Evolutionary conservation across 2,329 filamentous ascomycete species (phyloP).

Genomic region (Penicillium sp.): DNA sequence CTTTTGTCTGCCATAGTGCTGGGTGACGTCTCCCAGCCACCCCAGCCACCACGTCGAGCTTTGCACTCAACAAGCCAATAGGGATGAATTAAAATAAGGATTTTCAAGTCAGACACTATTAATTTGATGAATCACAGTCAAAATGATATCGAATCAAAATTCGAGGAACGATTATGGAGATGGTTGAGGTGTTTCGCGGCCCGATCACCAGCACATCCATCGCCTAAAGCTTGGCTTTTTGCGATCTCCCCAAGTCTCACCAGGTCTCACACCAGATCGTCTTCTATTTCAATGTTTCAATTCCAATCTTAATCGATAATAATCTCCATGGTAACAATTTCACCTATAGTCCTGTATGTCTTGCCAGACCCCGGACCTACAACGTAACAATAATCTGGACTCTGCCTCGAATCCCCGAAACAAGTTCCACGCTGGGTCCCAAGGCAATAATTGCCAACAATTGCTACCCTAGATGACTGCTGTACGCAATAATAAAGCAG

Average conservation of each 20-base stretch:
- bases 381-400: neutral
- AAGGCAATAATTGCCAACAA: constrained; percentile 13
- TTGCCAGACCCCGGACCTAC: neutral
- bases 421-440: neutral
- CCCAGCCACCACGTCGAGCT: constrained; percentile 24
- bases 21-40: constrained; percentile 25
- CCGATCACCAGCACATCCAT: constrained; percentile 5
- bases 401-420: neutral
- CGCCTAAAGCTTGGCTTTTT: constrained; percentile 10
- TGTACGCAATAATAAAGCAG: constrained; percentile 5
- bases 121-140: constrained; percentile 12
- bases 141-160: constrained; percentile 9
- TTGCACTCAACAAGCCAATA: constrained; percentile 19
- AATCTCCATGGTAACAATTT: neutral
- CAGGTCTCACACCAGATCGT: neutral
- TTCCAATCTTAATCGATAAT: neutral
- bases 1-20: constrained; percentile 24
- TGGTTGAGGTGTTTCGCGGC: constrained; percentile 12
- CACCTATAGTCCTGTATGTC: neutral
- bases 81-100: constrained; percentile 17
- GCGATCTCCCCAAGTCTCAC: neutral
- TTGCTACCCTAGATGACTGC: constrained; percentile 10
- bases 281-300: neutral
- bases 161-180: constrained; percentile 6
- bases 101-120: constrained; percentile 15